phyloP scores from a whole-genome alignment of 345 rosid species.

The Pistacia atlantica region DNA sequence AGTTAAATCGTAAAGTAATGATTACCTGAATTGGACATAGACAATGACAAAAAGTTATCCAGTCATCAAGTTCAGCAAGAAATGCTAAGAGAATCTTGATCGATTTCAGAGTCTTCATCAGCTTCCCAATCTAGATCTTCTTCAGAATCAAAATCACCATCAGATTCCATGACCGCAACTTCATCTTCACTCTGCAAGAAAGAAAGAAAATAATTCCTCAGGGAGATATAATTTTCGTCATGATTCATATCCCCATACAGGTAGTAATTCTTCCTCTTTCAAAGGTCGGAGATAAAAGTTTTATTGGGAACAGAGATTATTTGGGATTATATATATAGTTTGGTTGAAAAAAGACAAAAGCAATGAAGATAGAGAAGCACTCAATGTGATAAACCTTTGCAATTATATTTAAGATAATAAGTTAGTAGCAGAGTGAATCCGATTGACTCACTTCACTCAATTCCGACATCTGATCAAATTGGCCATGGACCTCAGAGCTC shows the following conservation, averaged over 20 bases:
- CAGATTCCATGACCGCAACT: constrained; percentile 28
- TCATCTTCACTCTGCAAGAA: constrained; percentile 58
- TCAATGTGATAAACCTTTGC: not conserved
- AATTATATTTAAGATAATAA: not conserved
- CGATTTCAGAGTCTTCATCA: constrained; percentile 45
- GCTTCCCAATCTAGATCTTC: constrained; percentile 43
- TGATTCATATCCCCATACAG: not conserved
- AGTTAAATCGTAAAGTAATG: not conserved
- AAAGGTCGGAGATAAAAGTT: not conserved
- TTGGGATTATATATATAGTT: not conserved
- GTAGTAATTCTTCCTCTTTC: not conserved
- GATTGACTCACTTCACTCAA: constrained; percentile 36
- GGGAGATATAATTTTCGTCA: constrained; percentile 21
- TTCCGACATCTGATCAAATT: constrained; percentile 33
- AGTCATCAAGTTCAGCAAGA: not conserved
- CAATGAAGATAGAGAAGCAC: not conserved
- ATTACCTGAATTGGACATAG: constrained; percentile 25
- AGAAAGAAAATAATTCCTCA: constrained; percentile 20
- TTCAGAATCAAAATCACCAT: constrained; percentile 28
- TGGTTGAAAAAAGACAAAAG: not conserved
- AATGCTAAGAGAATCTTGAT: constrained; percentile 14
- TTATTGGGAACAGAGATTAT: not conserved
- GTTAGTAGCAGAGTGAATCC: constrained; percentile 5
- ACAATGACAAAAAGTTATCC: not conserved
- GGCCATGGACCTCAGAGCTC: constrained; percentile 31